These are phyloP conservation scores for Ustilago tritici DNA, from an alignment of 1,284 basidiomycete species.

Conservation along the genomic window DNA sequence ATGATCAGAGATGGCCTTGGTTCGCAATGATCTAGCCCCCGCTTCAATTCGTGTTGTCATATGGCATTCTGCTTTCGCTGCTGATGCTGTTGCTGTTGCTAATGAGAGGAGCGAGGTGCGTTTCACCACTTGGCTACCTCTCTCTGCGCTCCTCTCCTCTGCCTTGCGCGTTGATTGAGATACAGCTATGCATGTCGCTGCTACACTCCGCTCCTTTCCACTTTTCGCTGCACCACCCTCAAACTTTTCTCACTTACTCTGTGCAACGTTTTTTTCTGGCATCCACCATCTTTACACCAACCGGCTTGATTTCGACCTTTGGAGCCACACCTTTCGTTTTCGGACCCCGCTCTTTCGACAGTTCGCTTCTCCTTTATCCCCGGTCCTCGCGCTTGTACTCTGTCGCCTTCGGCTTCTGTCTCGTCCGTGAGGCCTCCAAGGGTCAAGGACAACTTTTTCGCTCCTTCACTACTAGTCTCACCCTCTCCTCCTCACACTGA, in stretches of 20 bases:
- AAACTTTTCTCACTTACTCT: background rate
- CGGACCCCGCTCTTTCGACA: conserved; percentile 3
- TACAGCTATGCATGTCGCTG: background rate
- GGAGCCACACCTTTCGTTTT: background rate
- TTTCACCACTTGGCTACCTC: background rate
- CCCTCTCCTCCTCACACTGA: background rate
- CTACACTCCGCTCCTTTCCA: conserved; percentile 4
- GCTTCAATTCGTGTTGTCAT: conserved; percentile 32
- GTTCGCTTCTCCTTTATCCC: background rate
- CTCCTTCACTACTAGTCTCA: background rate
- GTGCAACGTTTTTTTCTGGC: background rate
- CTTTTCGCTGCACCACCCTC: conserved; percentile 3
- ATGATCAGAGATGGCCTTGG: background rate
- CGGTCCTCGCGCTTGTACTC: background rate
- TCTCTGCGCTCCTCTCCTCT: background rate
- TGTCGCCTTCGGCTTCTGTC: background rate
- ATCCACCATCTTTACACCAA: conserved; percentile 1
- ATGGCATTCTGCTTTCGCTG: conserved; percentile 12
- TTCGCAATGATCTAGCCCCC: conserved; percentile 6
- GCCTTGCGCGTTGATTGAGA: conserved; percentile 8
- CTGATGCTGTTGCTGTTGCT: background rate
- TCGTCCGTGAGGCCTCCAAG: background rate
- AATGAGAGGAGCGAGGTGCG: background rate
- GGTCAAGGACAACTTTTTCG: background rate
- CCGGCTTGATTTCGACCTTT: background rate